Base-by-base conservation (phyloP, 345 rosid genomes). In the Angophora floribunda region DNA sequence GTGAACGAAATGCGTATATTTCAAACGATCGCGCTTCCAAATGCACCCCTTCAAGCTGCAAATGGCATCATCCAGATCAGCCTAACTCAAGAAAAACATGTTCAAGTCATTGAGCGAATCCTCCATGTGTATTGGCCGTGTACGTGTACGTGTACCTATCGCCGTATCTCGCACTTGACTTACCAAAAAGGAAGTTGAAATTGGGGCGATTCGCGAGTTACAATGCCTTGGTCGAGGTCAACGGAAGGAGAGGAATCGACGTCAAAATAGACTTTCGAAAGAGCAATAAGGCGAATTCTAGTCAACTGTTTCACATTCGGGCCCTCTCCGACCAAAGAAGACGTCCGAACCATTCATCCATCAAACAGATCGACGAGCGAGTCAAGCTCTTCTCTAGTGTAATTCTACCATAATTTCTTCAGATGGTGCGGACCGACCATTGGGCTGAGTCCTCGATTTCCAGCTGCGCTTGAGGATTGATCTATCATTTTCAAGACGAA, bases 351-450 rank as follows among this genome's bases (percentile, higher is more conserved):
- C 47, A 22, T 36, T 75, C 4, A 1, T 57, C 63, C 9, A 24
- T 57, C n/a, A 17, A 57, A 57, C 63, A 22, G 24, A 9, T 24
- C 3, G 13, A 4, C 2, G 13, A 57, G 28, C 9, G n/a, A 57
- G 21, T 4, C 26, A 2, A 70, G 36, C 24, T 36, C 80, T 70
- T 70, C 24, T 17, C 9, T 2, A 32, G 12, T 36, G 78, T 65
- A 4, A 16, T 65, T 14, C 78, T 14, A 65, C 15, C 41, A 13
- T 65, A 65, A 30, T 65, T 30, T 65, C 6, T 6, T 0, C 7
- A n/a, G 21, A 15, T 2, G 21, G 10, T 1, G 4, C 2, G 3
- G 11, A 28, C 41, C 5, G 3, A n/a, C 10, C 13, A 30, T 16
- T 30, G 19, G 30, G 78, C 41, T n/a, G 30, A 65, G 75, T 63